phyloP scores from a whole-genome alignment of 495 filamentous ascomycete species.

The Tuber borchii region DNA sequence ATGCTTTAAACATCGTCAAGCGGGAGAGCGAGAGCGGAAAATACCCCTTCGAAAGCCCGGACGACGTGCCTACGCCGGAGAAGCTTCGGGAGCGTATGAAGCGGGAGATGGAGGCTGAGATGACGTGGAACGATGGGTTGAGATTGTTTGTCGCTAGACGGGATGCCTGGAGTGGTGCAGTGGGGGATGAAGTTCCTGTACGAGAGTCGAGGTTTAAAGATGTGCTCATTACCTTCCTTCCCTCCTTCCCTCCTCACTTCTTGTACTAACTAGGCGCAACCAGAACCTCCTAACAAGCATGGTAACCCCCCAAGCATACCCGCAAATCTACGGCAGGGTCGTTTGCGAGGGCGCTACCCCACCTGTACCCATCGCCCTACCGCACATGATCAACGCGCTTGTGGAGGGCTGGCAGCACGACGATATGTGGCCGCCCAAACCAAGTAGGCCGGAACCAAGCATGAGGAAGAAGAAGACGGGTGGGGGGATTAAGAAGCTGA shows the following conservation, averaged over 20 bases:
- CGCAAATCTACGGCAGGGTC: constrained; percentile 81
- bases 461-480: constrained; percentile 37
- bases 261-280: background rate
- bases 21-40: constrained; percentile 14
- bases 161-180: constrained; percentile 83
- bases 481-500: constrained; percentile 42
- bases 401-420: constrained; percentile 91
- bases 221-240: constrained; percentile 9
- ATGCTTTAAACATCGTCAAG: constrained; percentile 14
- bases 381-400: constrained; percentile 69
- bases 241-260: background rate
- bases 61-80: constrained; percentile 40
- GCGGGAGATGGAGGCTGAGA: constrained; percentile 61
- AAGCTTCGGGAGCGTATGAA: constrained; percentile 57
- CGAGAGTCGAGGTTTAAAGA: constrained; percentile 37
- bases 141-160: constrained; percentile 65
- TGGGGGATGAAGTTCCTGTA: constrained; percentile 37
- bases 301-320: constrained; percentile 65
- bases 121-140: constrained; percentile 76
- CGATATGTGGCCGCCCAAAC: constrained; percentile 85
- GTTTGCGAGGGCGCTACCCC: constrained; percentile 70
- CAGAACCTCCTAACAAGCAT: constrained; percentile 64
- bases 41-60: constrained; percentile 31
- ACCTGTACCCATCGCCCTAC: constrained; percentile 76
- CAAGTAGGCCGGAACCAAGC: constrained; percentile 43